Evolutionary conservation across 768 basidiomycete species (phyloP).

Genomic region (Hydnomerulius pinastri): DNA sequence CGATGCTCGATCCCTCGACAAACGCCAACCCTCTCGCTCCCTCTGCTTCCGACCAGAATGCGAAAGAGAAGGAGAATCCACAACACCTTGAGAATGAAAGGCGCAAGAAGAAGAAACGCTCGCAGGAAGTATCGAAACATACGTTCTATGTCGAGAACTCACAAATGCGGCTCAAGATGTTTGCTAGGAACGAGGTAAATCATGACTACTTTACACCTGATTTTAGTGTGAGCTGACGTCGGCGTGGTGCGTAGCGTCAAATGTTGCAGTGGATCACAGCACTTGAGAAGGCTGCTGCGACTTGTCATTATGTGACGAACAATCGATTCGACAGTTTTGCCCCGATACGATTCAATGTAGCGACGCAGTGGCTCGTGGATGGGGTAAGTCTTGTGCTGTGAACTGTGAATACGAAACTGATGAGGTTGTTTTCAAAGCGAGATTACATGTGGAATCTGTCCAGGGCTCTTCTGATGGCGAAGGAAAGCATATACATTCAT

Average conservation of each 20-base stretch:
- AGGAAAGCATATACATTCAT: slow-evolving; percentile 89
- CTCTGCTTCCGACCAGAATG: slow-evolving; percentile 14
- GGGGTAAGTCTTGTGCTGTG: slow-evolving; percentile 57
- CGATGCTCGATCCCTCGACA: slow-evolving; percentile 84
- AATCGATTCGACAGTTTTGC: slow-evolving; percentile 96
- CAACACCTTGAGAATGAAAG: slow-evolving; percentile 38
- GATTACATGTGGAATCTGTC: slow-evolving; percentile 99
- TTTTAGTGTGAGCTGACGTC: slow-evolving; percentile 6
- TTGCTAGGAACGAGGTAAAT: slow-evolving; percentile 82
- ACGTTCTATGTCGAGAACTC: slow-evolving; percentile 94
- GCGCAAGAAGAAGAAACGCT: slow-evolving; percentile 48
- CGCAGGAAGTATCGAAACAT: slow-evolving; percentile 80
- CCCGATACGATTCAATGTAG: slow-evolving; percentile 88
- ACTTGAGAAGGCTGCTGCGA: slow-evolving; percentile 74
- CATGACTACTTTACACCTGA: too few species aligned
- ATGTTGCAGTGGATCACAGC: slow-evolving; percentile 98
- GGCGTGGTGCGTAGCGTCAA: slow-evolving; percentile 59
- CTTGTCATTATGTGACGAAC: slow-evolving; percentile 73
- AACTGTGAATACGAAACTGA: not conserved
- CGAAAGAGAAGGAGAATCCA: slow-evolving; percentile 22
- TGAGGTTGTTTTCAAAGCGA: slow-evolving; percentile 49
- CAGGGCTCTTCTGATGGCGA: slow-evolving; percentile 86
- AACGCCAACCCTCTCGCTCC: slow-evolving; percentile 56
- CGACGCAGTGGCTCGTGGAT: slow-evolving; percentile 98
- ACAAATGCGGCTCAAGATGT: slow-evolving; percentile 84